These are phyloP conservation scores for Vicia faba DNA, from an alignment of 306 rosid genomes.

Conservation along the genomic window DNA sequence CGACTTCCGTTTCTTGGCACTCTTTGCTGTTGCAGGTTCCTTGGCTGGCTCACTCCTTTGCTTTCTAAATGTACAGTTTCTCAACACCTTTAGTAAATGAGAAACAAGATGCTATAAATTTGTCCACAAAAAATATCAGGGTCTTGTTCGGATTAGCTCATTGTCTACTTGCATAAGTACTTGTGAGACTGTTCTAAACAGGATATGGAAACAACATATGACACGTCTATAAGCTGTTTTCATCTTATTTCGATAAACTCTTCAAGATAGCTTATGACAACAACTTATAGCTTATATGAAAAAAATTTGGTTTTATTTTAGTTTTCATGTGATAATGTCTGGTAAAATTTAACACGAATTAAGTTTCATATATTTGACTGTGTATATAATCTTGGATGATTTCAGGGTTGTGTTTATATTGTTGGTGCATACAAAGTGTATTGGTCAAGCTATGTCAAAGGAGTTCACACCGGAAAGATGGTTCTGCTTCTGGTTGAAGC, in stretches of 20 bases:
- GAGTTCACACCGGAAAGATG: conserved; percentile 88
- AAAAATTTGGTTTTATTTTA: not conserved
- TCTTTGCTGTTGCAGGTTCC: conserved; percentile 86
- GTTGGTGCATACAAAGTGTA: conserved; percentile 83
- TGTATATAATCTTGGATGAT: conserved; percentile 21
- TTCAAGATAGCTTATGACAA: not conserved
- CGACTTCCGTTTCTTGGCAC: conserved; percentile 95
- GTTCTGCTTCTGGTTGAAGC: conserved; percentile 93
- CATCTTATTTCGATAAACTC: not conserved
- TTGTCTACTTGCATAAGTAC: not conserved
- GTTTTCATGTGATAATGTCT: not conserved
- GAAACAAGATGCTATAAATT: not conserved
- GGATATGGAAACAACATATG: not conserved
- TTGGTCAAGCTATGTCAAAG: conserved; percentile 89
- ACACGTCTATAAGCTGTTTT: not conserved
- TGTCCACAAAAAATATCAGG: not conserved
- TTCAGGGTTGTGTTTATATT: conserved; percentile 87
- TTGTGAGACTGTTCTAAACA: not conserved
- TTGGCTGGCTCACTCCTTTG: conserved; percentile 91
- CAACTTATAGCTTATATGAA: not conserved
- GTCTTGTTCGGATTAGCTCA: not conserved
- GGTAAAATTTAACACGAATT: not conserved
- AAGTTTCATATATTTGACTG: conserved; percentile 29
- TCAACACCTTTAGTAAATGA: not conserved
- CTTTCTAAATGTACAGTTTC: conserved; percentile 81